phyloP scores from a whole-genome alignment of 2,329 filamentous ascomycete genomes.

The Nemania abortiva region DNA sequence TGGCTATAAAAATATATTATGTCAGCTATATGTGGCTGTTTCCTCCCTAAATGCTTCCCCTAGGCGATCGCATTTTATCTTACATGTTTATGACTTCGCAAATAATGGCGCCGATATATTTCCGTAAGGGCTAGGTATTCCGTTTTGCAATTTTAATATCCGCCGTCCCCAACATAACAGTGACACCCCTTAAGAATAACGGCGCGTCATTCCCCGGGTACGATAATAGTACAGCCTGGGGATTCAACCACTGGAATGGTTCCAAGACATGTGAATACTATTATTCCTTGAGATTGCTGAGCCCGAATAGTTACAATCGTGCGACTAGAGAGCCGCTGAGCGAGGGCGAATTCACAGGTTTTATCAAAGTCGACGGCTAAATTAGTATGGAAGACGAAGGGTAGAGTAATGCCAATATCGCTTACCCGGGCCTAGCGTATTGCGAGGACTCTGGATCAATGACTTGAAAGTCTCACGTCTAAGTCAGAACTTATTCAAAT shows the following conservation, averaged over 20 bases:
- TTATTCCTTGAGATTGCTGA: constrained; percentile 40
- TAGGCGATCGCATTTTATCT: background rate
- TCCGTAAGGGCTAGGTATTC: background rate
- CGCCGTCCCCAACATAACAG: constrained; percentile 37
- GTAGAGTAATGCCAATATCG: background rate
- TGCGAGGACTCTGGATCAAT: background rate
- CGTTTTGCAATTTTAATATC: background rate
- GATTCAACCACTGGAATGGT: constrained; percentile 44
- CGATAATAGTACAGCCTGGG: constrained; percentile 39
- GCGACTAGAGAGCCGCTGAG: constrained; percentile 42
- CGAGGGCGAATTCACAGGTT: constrained; percentile 40
- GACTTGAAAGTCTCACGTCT: background rate
- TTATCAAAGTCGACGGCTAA: constrained; percentile 36
- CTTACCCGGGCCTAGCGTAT: background rate
- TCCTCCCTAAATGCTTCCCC: background rate
- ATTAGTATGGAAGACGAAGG: background rate
- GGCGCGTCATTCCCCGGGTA: constrained; percentile 39
- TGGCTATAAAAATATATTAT: constrained; percentile 2
- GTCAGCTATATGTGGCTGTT: background rate
- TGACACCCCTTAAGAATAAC: constrained; percentile 32
- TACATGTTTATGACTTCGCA: background rate
- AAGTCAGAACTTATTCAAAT: background rate
- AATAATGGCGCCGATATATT: background rate
- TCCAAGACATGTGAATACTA: constrained; percentile 43
- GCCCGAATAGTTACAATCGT: constrained; percentile 40